Conservation (phyloP, 345 rosid species). For the Carallia pectinifolia region DNA sequence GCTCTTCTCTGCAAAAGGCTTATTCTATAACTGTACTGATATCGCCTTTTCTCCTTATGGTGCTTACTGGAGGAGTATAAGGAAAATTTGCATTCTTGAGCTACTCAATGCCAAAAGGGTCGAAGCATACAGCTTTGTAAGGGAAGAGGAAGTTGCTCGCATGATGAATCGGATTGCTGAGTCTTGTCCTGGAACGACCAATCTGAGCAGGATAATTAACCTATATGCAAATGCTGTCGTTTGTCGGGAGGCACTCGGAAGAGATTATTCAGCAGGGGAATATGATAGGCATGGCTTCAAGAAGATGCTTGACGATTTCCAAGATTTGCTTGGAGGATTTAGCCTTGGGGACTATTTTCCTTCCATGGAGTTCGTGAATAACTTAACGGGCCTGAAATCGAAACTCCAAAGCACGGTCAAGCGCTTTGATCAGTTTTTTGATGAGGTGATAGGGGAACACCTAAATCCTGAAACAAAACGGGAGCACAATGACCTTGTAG, state of each 20-base stretch:
- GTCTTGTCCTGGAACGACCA: constrained; percentile 11
- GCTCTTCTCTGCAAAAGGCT: constrained; percentile 21
- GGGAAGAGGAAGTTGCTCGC: constrained; percentile 26
- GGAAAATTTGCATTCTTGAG: constrained; percentile 29
- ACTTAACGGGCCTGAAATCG: constrained; percentile 22
- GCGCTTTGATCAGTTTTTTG: constrained; percentile 24
- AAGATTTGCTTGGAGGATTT: constrained; percentile 26
- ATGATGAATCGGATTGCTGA: constrained; percentile 12
- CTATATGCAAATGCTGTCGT: constrained; percentile 22
- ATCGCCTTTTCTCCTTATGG: constrained; percentile 25
- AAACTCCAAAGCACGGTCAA: constrained; percentile 13
- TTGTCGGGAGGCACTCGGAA: constrained; percentile 23
- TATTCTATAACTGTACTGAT: constrained; percentile 24
- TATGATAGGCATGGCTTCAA: constrained; percentile 42
- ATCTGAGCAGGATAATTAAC: constrained; percentile 20
- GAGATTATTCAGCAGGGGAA: constrained; percentile 27
- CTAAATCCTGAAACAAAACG: constrained; percentile 2
- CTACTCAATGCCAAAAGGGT: constrained; percentile 21
- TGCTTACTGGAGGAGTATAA: constrained; percentile 25
- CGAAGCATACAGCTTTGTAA: constrained; percentile 5
- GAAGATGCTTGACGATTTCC: constrained; percentile 44
- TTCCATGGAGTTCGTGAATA: constrained; percentile 25
- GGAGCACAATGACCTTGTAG: constrained; percentile 23
- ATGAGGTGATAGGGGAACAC: constrained; percentile 20
- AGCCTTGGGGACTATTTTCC: constrained; percentile 28